Evolutionary conservation across 805 yeast genomes (phyloP).

Genomic region (Kockiozyma suomiensis): DNA sequence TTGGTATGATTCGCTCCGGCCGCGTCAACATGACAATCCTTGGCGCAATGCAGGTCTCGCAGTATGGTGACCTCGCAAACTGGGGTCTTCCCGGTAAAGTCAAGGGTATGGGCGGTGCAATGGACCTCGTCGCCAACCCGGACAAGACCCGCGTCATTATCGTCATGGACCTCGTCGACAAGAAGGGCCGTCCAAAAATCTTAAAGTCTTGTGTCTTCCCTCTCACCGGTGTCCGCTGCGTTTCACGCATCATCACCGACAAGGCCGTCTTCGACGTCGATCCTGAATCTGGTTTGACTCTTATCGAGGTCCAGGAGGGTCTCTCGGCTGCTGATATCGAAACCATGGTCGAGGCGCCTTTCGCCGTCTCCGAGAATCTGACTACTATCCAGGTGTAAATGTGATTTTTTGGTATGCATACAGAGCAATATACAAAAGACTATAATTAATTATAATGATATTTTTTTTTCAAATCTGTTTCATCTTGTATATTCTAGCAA

Average conservation of each 20-base stretch:
- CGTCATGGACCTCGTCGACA: conserved; percentile 53
- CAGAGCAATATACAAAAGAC: no score
- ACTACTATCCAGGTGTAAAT: conserved; percentile 10
- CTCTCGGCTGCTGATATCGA: conserved; percentile 48
- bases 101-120: conserved; percentile 59
- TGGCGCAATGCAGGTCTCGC: conserved; percentile 56
- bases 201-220: conserved; percentile 51
- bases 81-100: conserved; percentile 57
- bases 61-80: conserved; percentile 54
- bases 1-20: conserved; percentile 54
- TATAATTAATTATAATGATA: no score
- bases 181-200: conserved; percentile 52
- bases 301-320: conserved; percentile 50
- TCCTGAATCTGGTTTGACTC: conserved; percentile 44
- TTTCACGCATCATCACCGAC: conserved; percentile 51
- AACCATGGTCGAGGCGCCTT: conserved; percentile 48
- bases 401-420: background rate
- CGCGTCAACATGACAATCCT: conserved; percentile 49
- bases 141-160: conserved; percentile 51
- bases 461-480: no score
- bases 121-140: conserved; percentile 56
- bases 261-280: conserved; percentile 54
- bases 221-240: conserved; percentile 52
- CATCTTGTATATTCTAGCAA: no score
- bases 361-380: conserved; percentile 38